These are phyloP conservation scores for Zymoseptoria pseudotritici DNA, from an alignment of 2,329 filamentous ascomycete genomes.

Conservation along the genomic window DNA sequence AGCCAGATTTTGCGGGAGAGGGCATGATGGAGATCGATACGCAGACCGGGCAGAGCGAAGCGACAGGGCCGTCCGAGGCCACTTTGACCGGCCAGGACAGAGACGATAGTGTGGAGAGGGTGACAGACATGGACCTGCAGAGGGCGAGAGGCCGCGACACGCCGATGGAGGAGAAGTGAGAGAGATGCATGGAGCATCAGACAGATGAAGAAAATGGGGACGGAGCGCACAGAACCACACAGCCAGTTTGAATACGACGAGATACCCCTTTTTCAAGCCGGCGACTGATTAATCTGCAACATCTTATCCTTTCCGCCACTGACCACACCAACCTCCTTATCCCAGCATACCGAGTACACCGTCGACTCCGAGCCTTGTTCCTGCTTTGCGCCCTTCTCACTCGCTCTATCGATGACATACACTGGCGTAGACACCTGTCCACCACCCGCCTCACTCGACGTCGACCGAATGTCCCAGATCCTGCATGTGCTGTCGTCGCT, in stretches of 20 bases:
- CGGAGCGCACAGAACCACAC: not conserved
- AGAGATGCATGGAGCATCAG: not conserved
- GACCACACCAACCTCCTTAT: constrained; percentile 77
- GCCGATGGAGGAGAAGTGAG: not conserved
- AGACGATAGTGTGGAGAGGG: not conserved
- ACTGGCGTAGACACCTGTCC: constrained; percentile 57
- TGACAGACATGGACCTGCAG: not conserved
- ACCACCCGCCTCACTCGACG: constrained; percentile 42
- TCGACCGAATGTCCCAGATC: constrained; percentile 84
- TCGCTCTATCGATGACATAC: constrained; percentile 72
- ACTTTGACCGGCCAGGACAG: not conserved
- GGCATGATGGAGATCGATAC: not conserved
- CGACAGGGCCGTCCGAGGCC: not conserved
- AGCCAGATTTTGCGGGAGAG: not conserved
- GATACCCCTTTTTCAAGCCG: not conserved
- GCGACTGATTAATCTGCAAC: constrained; percentile 71
- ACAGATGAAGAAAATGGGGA: not conserved
- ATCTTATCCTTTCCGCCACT: constrained; percentile 89
- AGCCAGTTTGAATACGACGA: not conserved
- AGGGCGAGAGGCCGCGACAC: not conserved
- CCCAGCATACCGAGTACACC: constrained; percentile 84
- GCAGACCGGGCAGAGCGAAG: not conserved
- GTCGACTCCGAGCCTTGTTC: constrained; percentile 73
- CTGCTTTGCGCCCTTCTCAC: constrained; percentile 52
- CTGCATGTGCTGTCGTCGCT: constrained; percentile 87